Evolutionary conservation across 176 grass and related monocot species (phyloP).

Genomic region (Bolboschoenus planiculmis): DNA sequence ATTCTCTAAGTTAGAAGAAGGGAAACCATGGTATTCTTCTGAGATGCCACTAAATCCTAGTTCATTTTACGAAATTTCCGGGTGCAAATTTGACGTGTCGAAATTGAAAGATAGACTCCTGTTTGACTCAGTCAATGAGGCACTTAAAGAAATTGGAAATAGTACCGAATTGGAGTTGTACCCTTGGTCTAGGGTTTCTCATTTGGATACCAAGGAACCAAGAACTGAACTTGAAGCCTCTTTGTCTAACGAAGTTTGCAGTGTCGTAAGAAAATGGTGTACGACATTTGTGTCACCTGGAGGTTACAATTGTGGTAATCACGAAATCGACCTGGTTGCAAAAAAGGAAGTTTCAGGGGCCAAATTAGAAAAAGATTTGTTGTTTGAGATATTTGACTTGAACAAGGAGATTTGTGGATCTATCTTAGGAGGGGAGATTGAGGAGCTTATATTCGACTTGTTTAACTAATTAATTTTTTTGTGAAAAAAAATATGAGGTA

Average conservation of each 20-base stretch:
- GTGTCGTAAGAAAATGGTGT: constrained; percentile 57
- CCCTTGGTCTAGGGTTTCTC: constrained; percentile 37
- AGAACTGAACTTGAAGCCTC: constrained; percentile 20
- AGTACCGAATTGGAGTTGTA: constrained; percentile 35
- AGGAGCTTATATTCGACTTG: constrained; percentile 51
- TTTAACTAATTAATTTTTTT: constrained; percentile 28
- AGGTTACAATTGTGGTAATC: constrained; percentile 29
- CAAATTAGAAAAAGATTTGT: constrained; percentile 13
- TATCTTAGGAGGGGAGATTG: constrained; percentile 58
- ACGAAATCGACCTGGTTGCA: constrained; percentile 52
- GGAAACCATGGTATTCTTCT: constrained; percentile 29
- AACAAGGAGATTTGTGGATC: constrained; percentile 35
- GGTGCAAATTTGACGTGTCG: constrained; percentile 30
- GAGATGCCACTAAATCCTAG: constrained; percentile 46
- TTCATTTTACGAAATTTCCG: constrained; percentile 41
- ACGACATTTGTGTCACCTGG: constrained; percentile 42
- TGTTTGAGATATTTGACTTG: constrained; percentile 52
- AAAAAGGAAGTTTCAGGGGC: constrained; percentile 53
- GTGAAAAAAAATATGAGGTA: constrained; percentile 36
- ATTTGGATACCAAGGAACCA: constrained; percentile 14
- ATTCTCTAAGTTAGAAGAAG: constrained; percentile 44
- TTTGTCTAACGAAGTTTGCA: constrained; percentile 49
- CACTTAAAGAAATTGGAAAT: constrained; percentile 47
- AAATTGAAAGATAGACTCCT: constrained; percentile 48
- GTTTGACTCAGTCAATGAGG: constrained; percentile 71